phyloP scores from a whole-genome alignment of 1,139 yeast genomes.

The Trichomonascaceae sp. region DNA sequence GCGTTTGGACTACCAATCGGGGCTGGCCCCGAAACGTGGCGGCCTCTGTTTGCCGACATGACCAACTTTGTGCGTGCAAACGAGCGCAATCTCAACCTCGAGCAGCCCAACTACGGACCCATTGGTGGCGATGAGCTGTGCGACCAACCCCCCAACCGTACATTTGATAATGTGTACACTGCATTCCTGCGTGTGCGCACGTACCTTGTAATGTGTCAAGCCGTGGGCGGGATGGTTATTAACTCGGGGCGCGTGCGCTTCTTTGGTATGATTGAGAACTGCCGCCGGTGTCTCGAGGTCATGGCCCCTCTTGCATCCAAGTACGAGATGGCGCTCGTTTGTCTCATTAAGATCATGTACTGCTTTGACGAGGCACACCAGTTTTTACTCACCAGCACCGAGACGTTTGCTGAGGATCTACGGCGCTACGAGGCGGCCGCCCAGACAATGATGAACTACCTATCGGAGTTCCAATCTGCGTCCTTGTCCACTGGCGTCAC shows the following conservation, averaged over 20 bases:
- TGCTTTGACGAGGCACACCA: slow-evolving; percentile 3
- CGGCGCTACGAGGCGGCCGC: slow-evolving; percentile 2
- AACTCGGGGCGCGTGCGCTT: slow-evolving; percentile 6
- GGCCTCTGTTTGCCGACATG: too few relatives aligned
- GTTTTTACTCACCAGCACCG: slow-evolving; percentile 3
- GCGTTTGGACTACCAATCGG: too few relatives aligned
- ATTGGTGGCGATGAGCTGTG: too few relatives aligned
- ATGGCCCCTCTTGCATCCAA: slow-evolving; percentile 5
- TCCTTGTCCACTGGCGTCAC: slow-evolving; percentile 3
- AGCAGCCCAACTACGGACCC: neutral
- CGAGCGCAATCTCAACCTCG: neutral
- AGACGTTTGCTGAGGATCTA: slow-evolving; percentile 3
- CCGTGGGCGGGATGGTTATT: slow-evolving; percentile 8
- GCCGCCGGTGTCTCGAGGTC: slow-evolving; percentile 5
- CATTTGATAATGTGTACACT: neutral
- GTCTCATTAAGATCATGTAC: slow-evolving; percentile 6
- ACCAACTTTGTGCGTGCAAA: too few relatives aligned
- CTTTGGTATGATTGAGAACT: slow-evolving; percentile 5
- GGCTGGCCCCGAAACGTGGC: slow-evolving; percentile 1
- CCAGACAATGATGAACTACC: slow-evolving; percentile 1
- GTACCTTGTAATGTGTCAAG: slow-evolving; percentile 6
- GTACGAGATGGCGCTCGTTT: slow-evolving; percentile 6
- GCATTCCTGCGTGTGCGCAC: slow-evolving; percentile 5
- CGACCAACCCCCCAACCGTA: too few relatives aligned
- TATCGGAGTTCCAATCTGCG: slow-evolving; percentile 1